These are phyloP conservation scores for Globisporangium spiculum DNA, from an alignment of 352 stramenopile genomes.

Conservation along the genomic window DNA sequence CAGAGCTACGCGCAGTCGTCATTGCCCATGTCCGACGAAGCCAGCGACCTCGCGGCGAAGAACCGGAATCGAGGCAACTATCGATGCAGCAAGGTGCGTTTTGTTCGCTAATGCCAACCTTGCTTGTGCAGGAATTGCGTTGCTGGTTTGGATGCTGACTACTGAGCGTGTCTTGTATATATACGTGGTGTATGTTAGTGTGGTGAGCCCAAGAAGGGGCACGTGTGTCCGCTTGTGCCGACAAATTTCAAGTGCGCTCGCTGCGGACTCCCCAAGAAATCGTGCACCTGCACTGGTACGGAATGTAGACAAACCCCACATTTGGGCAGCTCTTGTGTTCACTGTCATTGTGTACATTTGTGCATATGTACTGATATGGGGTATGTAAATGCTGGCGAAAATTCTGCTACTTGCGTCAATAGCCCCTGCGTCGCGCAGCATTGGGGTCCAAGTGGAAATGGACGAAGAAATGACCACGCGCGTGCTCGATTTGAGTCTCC, in stretches of 20 bases:
- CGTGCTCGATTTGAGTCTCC: conserved; percentile 65
- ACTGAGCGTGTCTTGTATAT: background rate
- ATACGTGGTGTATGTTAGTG: conserved; percentile 32
- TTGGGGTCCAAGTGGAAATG: conserved; percentile 75
- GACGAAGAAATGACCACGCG: conserved; percentile 83
- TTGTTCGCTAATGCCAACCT: no score
- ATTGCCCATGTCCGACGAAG: conserved; percentile 19
- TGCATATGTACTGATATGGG: background rate
- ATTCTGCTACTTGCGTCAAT: background rate
- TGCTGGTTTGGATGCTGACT: background rate
- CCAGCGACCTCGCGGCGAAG: conserved; percentile 46
- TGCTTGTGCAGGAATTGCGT: background rate
- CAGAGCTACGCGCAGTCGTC: conserved; percentile 18
- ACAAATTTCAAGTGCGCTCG: conserved; percentile 82
- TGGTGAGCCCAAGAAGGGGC: conserved; percentile 83
- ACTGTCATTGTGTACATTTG: background rate
- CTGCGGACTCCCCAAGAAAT: conserved; percentile 74
- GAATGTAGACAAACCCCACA: background rate
- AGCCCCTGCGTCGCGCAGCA: conserved; percentile 61
- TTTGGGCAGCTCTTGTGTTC: background rate
- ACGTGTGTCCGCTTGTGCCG: conserved; percentile 79
- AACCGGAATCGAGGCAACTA: conserved; percentile 87
- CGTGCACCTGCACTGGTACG: conserved; percentile 67
- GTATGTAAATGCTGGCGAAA: background rate
- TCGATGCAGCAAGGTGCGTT: conserved; percentile 75